These are phyloP conservation scores for Diutina pseudorugosa DNA, from an alignment of 1,139 yeast genomes.

Conservation along the genomic window DNA sequence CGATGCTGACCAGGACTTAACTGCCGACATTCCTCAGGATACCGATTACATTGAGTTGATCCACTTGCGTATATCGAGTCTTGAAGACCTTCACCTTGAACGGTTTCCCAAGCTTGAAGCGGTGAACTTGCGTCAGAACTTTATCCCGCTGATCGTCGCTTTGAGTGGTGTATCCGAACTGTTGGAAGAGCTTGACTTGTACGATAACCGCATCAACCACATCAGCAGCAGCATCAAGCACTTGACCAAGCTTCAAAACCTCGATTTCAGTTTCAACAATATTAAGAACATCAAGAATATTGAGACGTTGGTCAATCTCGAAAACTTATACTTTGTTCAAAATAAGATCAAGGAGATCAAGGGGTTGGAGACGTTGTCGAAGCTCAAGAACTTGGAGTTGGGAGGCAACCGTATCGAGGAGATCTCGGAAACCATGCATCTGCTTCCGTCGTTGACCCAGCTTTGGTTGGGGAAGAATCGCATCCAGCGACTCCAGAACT, in stretches of 20 bases:
- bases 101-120: slow-evolving; percentile 47
- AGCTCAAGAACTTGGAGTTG: slow-evolving; percentile 66
- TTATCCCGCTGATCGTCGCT: slow-evolving; percentile 61
- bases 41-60: slow-evolving; percentile 61
- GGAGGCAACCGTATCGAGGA: slow-evolving; percentile 79
- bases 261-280: slow-evolving; percentile 86
- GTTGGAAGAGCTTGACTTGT: slow-evolving; percentile 73
- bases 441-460: slow-evolving; percentile 47
- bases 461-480: slow-evolving; percentile 91
- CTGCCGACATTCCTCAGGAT: slow-evolving; percentile 50
- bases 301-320: slow-evolving; percentile 48
- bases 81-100: slow-evolving; percentile 51
- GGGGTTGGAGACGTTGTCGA: slow-evolving; percentile 44
- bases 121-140: slow-evolving; percentile 75
- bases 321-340: slow-evolving; percentile 74
- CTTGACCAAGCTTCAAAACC: slow-evolving; percentile 40
- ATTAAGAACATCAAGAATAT: slow-evolving; percentile 79
- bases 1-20: slow-evolving; percentile 45
- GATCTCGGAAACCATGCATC: slow-evolving; percentile 47
- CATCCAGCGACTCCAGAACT: slow-evolving; percentile 53
- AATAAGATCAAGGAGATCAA: slow-evolving; percentile 70
- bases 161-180: slow-evolving; percentile 47
- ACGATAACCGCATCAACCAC: slow-evolving; percentile 85
- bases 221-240: slow-evolving; percentile 59
- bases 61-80: slow-evolving; percentile 61